Conservation (phyloP, 768 basidiomycete genomes). For the Boletus tylopilopsis region DNA sequence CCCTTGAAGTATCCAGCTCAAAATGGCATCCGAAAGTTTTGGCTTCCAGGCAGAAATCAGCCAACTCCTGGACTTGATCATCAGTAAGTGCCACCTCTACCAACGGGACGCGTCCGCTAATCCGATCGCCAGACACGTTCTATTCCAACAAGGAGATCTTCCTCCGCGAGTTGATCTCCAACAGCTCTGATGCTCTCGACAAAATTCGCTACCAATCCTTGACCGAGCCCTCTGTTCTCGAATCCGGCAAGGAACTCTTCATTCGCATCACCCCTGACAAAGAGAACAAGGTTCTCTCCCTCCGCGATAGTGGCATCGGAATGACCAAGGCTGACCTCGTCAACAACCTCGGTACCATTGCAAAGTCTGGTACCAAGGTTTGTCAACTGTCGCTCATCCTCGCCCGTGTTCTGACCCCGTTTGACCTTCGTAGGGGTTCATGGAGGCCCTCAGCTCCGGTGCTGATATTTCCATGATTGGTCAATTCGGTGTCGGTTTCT, state of each 20-base stretch:
- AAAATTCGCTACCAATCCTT: constrained; percentile 97
- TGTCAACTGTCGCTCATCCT: constrained; percentile 9
- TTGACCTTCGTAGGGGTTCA: constrained; percentile 71
- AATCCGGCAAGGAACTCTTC: constrained; percentile 86
- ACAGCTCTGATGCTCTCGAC: constrained; percentile 97
- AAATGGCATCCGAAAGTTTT: constrained; percentile 82
- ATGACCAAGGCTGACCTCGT: constrained; percentile 99
- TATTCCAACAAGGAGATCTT: constrained; percentile 99
- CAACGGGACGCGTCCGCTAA: constrained; percentile 3
- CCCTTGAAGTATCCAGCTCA: constrained; percentile 17
- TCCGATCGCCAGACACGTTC: constrained; percentile 74
- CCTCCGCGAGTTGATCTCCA: constrained; percentile 97
- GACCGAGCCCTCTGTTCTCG: constrained; percentile 89
- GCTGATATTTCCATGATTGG: constrained; percentile 96
- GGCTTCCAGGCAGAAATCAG: constrained; percentile 99
- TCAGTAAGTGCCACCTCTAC: constrained; percentile 58
- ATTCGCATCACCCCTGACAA: constrained; percentile 95
- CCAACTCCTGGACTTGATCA: constrained; percentile 97
- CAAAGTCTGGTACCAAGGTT: constrained; percentile 92
- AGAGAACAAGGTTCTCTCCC: constrained; percentile 86
- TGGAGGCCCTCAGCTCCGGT: constrained; percentile 93
- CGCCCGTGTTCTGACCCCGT: constrained; percentile 8
- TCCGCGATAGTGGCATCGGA: constrained; percentile 96
- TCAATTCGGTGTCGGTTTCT: constrained; percentile 99
- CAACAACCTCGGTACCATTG: constrained; percentile 97